A percentile compares a stretch with the other conserved stretches of the same genome.
These are phyloP conservation scores for Macrolepiota dolichaula DNA, from an alignment of 768 basidiomycete genomes.

Conservation along the genomic window DNA sequence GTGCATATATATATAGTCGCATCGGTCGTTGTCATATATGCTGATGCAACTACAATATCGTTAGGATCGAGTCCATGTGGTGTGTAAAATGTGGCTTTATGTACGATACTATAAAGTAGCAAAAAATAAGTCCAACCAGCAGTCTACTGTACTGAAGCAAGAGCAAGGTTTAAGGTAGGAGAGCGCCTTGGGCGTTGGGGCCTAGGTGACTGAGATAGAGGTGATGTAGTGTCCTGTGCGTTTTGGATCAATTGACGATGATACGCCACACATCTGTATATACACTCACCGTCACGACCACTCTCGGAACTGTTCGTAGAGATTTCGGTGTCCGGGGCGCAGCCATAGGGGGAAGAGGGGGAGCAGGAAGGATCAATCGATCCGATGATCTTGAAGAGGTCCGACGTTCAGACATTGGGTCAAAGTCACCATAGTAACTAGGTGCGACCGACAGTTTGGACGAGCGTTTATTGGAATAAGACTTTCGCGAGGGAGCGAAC, in stretches of 20 bases:
- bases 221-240: not conserved
- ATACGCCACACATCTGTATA: not conserved
- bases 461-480: conserved; percentile 9
- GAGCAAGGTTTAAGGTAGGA: conserved; percentile 3
- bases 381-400: conserved; percentile 22
- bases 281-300: conserved; percentile 3
- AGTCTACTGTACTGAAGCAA: not conserved
- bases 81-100: not conserved
- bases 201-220: not conserved
- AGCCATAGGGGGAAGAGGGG: conserved; percentile 19
- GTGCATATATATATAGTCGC: not conserved
- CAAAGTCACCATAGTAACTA: conserved; percentile 34
- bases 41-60: not conserved
- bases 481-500: conserved; percentile 11
- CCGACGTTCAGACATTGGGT: conserved; percentile 18
- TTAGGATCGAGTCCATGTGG: not conserved
- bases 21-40: conserved; percentile 3
- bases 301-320: not conserved
- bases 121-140: not conserved
- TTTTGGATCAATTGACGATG: not conserved
- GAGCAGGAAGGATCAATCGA: conserved; percentile 24
- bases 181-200: conserved; percentile 2
- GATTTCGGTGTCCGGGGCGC: conserved; percentile 10
- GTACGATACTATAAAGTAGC: not conserved
- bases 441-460: conserved; percentile 31